Base-by-base conservation (phyloP, 306 rosid species). In the Heteromeles arbutifolia region DNA sequence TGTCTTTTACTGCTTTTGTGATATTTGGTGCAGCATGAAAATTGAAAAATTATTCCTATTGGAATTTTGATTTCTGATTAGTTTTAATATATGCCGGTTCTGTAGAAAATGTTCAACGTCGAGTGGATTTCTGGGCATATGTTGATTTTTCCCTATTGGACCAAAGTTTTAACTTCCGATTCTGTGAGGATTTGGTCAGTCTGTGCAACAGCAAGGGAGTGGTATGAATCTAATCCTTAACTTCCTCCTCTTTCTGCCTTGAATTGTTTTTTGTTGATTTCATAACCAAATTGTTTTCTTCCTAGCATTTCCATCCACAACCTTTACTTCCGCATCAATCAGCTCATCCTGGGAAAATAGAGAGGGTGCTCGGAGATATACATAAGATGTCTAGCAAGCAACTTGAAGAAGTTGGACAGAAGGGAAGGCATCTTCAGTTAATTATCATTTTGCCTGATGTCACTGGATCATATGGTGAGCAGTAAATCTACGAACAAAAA, bases 161-260 rank as follows among this genome's bases (percentile, higher is more conserved):
- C 24, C 10, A 41, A 19, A 81, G 80, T 2, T 3, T 76, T n/a
- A n/a, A n/a, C n/a, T n/a, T n/a, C n/a, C n/a, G n/a, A n/a, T n/a
- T n/a, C n/a, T n/a, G n/a, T n/a, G n/a, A n/a, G n/a, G n/a, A n/a
- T n/a, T n/a, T 91, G 80, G 41, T 79, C 8, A 2, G 3, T 0
- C 88, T 88, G 96, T 94, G 98, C 41, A 39, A 0, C 2, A 82
- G 78, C 44, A 91, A 82, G 76, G 98, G 98, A 52, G 83, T 94
- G 85, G 98, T 91, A 94, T 25, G 86, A 5, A n/a, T n/a, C n/a
- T n/a, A n/a, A n/a, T n/a, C n/a, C n/a, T n/a, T n/a, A n/a, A n/a
- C n/a, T n/a, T n/a, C n/a, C n/a, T n/a, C n/a, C n/a, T n/a, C n/a
- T n/a, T n/a, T n/a, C n/a, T n/a, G n/a, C n/a, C n/a, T n/a, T n/a